Evolutionary conservation across 139 green algal species (phyloP).

Genomic region (Chlamydomonas eustigma): DNA sequence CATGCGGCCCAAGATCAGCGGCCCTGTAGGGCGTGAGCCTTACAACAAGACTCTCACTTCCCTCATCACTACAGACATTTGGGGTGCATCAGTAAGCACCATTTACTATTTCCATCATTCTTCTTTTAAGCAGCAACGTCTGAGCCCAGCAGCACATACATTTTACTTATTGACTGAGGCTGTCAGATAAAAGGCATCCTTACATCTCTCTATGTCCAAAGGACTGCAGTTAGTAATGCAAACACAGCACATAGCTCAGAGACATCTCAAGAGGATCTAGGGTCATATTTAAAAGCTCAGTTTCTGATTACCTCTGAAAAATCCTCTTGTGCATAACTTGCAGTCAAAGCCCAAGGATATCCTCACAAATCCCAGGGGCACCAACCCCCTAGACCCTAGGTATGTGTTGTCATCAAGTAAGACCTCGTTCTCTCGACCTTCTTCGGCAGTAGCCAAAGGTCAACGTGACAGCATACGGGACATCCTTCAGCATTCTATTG

Average conservation of each 20-base stretch:
- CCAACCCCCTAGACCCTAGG: conserved; percentile 20
- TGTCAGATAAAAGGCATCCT: too few relatives aligned
- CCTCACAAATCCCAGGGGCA: conserved; percentile 11
- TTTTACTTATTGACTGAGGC: too few relatives aligned
- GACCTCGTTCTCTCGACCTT: not conserved
- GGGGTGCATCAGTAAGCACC: conserved; percentile 20
- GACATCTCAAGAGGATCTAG: too few relatives aligned
- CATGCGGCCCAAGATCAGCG: conserved; percentile 23
- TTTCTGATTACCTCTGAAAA: too few relatives aligned
- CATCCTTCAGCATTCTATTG: not conserved
- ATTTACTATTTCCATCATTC: too few relatives aligned
- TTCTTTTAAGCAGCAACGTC: too few relatives aligned
- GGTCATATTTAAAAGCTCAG: too few relatives aligned
- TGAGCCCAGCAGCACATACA: too few relatives aligned
- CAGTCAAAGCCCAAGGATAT: conserved; percentile 6
- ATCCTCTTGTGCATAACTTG: too few relatives aligned
- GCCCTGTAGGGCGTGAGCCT: not conserved
- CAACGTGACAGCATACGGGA: not conserved
- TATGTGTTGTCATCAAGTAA: conserved; percentile 20
- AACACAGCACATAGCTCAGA: too few relatives aligned
- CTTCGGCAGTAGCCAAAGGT: not conserved
- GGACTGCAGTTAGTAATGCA: too few relatives aligned
- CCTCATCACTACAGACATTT: conserved; percentile 17
- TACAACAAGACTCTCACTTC: conserved; percentile 21
- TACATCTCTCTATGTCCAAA: too few relatives aligned